These are phyloP conservation scores for Chondrus crispus DNA, from an alignment of 23 red algal species.

Conservation along the genomic window DNA sequence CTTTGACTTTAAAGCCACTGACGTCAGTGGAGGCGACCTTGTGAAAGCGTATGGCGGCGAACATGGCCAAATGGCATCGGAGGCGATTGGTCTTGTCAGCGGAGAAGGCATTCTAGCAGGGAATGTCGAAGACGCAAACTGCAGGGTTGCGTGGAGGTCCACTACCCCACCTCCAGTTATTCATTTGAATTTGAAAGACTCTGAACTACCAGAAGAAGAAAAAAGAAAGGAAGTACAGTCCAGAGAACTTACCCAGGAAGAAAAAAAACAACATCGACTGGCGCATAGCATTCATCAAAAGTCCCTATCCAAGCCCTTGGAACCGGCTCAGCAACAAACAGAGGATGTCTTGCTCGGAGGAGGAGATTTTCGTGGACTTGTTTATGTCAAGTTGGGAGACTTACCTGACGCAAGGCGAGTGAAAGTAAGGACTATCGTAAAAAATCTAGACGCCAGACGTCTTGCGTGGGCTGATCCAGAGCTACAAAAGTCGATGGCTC, in stretches of 20 bases:
- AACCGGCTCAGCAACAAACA: too few species aligned
- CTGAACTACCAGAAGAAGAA: background rate
- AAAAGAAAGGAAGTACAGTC: background rate
- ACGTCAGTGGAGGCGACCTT: slow-evolving; percentile 46
- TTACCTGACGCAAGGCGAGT: slow-evolving; percentile 56
- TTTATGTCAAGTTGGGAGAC: slow-evolving; percentile 58
- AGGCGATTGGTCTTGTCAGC: slow-evolving; percentile 41
- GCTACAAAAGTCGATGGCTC: background rate
- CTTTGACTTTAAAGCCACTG: slow-evolving; percentile 37
- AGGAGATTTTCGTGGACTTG: slow-evolving; percentile 51
- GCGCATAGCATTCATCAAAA: too few species aligned
- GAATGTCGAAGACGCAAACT: slow-evolving; percentile 53
- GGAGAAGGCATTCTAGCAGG: slow-evolving; percentile 63
- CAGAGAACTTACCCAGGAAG: background rate
- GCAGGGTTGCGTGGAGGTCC: slow-evolving; percentile 56
- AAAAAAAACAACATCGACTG: too few species aligned
- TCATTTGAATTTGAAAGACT: background rate
- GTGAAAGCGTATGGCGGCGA: slow-evolving; percentile 42
- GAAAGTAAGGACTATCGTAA: slow-evolving; percentile 43
- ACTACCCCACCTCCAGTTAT: slow-evolving; percentile 32
- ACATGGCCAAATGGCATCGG: slow-evolving; percentile 24
- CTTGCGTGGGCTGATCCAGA: slow-evolving; percentile 26
- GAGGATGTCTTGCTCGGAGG: slow-evolving; percentile 31
- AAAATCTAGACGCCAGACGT: slow-evolving; percentile 48
- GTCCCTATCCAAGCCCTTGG: too few species aligned